Conservation (phyloP, 1,284 basidiomycete species). For the Lentinus polychrous region DNA sequence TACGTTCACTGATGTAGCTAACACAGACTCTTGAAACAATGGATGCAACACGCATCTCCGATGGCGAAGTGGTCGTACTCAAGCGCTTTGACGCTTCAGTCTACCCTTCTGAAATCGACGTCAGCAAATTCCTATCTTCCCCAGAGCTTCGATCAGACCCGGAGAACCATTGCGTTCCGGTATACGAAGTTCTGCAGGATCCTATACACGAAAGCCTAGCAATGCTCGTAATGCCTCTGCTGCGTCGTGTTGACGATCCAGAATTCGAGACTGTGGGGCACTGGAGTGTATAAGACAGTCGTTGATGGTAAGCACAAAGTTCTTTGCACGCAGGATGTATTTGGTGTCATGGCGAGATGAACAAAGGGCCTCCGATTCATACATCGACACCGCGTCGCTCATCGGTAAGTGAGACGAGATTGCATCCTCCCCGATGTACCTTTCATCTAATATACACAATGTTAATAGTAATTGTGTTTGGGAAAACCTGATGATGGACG, state of each 20-base stretch:
- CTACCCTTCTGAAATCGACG: conserved; percentile 16
- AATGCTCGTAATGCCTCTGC: background rate
- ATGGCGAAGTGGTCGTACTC: conserved; percentile 17
- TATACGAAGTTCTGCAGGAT: conserved; percentile 18
- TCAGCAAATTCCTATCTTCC: conserved; percentile 13
- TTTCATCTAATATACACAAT: conserved; percentile 10
- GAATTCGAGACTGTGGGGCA: conserved; percentile 10
- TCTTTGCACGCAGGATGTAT: background rate
- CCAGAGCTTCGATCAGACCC: conserved; percentile 13
- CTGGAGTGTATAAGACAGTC: conserved; percentile 14
- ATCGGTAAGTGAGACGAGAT: conserved; percentile 2
- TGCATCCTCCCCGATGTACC: conserved; percentile 5
- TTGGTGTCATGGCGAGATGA: background rate
- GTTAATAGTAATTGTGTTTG: conserved; percentile 5
- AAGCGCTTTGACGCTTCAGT: conserved; percentile 13
- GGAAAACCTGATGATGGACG: conserved; percentile 35
- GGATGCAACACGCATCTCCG: conserved; percentile 21
- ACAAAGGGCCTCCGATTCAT: conserved; percentile 29
- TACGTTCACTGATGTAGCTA: background rate
- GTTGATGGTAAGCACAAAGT: conserved; percentile 12
- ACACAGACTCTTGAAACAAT: conserved; percentile 10
- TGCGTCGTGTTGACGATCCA: conserved; percentile 7
- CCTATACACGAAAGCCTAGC: conserved; percentile 8
- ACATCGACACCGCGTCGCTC: conserved; percentile 22
- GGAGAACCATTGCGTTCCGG: conserved; percentile 16